Evolutionary conservation across 805 yeast species (phyloP).

Genomic region (Yamadazyma insecticola): DNA sequence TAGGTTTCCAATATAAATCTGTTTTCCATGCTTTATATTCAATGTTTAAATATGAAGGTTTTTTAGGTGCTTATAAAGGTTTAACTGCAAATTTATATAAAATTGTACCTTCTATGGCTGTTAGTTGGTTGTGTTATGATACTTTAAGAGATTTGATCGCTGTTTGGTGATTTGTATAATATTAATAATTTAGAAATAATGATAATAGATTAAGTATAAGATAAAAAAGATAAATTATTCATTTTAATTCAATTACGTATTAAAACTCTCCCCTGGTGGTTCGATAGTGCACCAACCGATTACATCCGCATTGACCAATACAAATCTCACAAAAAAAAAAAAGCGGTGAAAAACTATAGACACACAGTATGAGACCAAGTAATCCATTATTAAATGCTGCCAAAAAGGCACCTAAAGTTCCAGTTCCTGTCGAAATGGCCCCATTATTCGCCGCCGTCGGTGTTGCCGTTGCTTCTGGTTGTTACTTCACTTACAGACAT

Average conservation of each 20-base stretch:
- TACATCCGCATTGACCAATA: too few species aligned
- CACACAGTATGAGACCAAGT: constrained; percentile 39
- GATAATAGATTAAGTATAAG: too few species aligned
- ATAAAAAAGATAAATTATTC: too few species aligned
- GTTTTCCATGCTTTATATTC: constrained; percentile 69
- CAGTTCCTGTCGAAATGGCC: constrained; percentile 40
- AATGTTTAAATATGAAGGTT: constrained; percentile 72
- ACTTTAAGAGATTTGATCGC: constrained; percentile 46
- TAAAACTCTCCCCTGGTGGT: too few species aligned
- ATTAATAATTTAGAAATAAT: too few species aligned
- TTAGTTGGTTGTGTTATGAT: constrained; percentile 87
- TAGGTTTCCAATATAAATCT: constrained; percentile 80
- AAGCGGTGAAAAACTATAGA: too few species aligned
- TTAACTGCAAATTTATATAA: constrained; percentile 78
- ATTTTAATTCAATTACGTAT: too few species aligned
- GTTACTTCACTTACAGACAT: constrained; percentile 44
- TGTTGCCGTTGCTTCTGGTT: constrained; percentile 35
- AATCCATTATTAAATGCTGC: constrained; percentile 37
- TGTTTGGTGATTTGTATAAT: constrained; percentile 21
- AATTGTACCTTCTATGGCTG: constrained; percentile 94
- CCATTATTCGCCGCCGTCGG: constrained; percentile 44
- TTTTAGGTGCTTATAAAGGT: constrained; percentile 66
- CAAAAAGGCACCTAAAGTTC: constrained; percentile 23
- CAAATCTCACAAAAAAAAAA: too few species aligned
- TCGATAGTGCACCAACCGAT: too few species aligned